These are phyloP conservation scores for Hemileccinum impolitum DNA, from an alignment of 768 basidiomycete species.

Conservation along the genomic window DNA sequence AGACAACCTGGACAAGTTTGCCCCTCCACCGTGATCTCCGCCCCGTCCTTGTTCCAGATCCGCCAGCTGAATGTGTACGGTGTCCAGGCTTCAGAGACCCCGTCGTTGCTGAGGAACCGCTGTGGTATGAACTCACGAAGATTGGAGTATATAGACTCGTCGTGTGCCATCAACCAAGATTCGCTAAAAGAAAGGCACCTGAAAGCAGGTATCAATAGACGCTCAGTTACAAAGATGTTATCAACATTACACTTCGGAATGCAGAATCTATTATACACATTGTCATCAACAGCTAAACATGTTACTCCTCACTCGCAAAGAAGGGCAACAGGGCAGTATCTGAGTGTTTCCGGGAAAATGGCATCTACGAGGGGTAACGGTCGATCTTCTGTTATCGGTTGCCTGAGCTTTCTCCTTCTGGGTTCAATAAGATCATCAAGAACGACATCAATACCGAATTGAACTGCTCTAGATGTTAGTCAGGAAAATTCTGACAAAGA, in stretches of 20 bases:
- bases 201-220: neutral
- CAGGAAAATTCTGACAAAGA: no score
- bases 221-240: no score
- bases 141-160: constrained; percentile 31
- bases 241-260: constrained; percentile 33
- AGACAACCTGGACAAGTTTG: neutral
- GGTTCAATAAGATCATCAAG: no score
- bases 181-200: constrained; percentile 22
- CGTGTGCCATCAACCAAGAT: constrained; percentile 12
- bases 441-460: neutral
- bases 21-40: neutral
- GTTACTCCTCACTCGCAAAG: constrained; percentile 4
- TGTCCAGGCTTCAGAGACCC: neutral
- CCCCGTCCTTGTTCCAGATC: neutral
- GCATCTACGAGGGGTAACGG: constrained; percentile 35
- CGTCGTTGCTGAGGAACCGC: constrained; percentile 30
- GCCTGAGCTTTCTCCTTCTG: no score
- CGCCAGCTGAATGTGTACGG: no score
- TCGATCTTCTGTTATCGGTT: constrained; percentile 7
- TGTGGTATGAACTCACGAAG: constrained; percentile 36
- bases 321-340: constrained; percentile 2
- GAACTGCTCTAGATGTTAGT: neutral
- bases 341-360: constrained; percentile 29
- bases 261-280: constrained; percentile 25
- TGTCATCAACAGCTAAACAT: constrained; percentile 5